Evolutionary conservation across 2,329 filamentous ascomycete genomes (phyloP).

Genomic region (Blumeria graminis): DNA sequence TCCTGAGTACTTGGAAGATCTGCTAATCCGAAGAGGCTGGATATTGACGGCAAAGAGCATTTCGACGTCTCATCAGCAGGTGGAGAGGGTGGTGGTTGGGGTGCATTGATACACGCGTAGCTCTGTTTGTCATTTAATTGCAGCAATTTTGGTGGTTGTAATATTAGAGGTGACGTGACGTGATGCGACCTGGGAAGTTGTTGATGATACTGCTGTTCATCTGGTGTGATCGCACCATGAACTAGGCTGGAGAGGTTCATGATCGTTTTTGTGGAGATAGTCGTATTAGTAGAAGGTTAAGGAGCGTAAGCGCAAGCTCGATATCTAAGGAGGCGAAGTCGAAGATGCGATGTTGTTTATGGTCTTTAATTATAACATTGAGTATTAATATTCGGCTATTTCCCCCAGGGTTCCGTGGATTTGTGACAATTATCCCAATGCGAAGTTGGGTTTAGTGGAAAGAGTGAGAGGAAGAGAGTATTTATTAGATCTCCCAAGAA

Average conservation of each 20-base stretch:
- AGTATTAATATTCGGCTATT: slow-evolving; percentile 7
- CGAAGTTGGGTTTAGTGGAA: slow-evolving; percentile 12
- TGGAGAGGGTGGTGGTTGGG: slow-evolving; percentile 46
- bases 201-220: slow-evolving; percentile 13
- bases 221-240: slow-evolving; percentile 13
- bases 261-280: slow-evolving; percentile 4
- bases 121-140: slow-evolving; percentile 19
- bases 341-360: neutral
- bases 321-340: slow-evolving; percentile 2
- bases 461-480: slow-evolving; percentile 21
- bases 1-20: slow-evolving; percentile 38
- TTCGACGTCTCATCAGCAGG: slow-evolving; percentile 50
- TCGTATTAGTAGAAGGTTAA: neutral
- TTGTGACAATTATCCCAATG: slow-evolving; percentile 8
- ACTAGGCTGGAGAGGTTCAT: slow-evolving; percentile 17
- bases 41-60: slow-evolving; percentile 82
- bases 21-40: slow-evolving; percentile 62
- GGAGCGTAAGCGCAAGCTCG: neutral
- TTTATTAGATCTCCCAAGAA: slow-evolving; percentile 26
- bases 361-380: slow-evolving; percentile 3
- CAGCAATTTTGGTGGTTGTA: slow-evolving; percentile 22
- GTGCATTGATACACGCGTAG: slow-evolving; percentile 25
- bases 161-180: slow-evolving; percentile 21
- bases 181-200: slow-evolving; percentile 7
- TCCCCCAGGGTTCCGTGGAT: slow-evolving; percentile 16